A percentile compares a stretch with the other conserved stretches of the same genome.
phyloP scores from a whole-genome alignment of 805 yeast species.

The Candida germanica region DNA sequence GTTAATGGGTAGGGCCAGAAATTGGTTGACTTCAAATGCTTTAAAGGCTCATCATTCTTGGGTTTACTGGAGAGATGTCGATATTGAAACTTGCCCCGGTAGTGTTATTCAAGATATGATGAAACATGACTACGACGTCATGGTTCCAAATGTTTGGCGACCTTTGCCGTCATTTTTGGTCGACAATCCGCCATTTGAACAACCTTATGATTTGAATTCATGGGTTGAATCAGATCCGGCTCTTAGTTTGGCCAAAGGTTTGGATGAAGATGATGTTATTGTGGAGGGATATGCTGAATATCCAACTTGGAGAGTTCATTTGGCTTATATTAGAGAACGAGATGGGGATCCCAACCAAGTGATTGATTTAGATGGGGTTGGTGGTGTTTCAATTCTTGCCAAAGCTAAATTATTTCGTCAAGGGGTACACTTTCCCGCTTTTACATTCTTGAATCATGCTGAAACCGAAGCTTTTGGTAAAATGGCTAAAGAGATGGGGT shows the following conservation, averaged over 20 bases:
- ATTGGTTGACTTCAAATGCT: slow-evolving; percentile 75
- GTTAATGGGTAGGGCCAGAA: slow-evolving; percentile 83
- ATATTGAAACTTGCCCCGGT: slow-evolving; percentile 79
- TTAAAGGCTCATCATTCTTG: slow-evolving; percentile 82
- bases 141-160: slow-evolving; percentile 93
- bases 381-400: slow-evolving; percentile 80
- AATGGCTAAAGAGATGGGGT: slow-evolving; percentile 76
- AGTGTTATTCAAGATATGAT: slow-evolving; percentile 70
- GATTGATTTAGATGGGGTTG: slow-evolving; percentile 79
- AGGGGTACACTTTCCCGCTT: slow-evolving; percentile 84
- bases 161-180: slow-evolving; percentile 92
- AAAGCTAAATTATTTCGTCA: slow-evolving; percentile 71
- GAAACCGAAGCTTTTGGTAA: slow-evolving; percentile 88
- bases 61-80: slow-evolving; percentile 92
- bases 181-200: slow-evolving; percentile 48
- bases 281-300: slow-evolving; percentile 88
- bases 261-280: slow-evolving; percentile 79
- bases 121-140: slow-evolving; percentile 65
- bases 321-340: slow-evolving; percentile 66
- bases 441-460: slow-evolving; percentile 79
- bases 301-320: slow-evolving; percentile 81
- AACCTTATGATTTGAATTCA: slow-evolving; percentile 93
- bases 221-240: slow-evolving; percentile 92
- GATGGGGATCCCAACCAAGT: slow-evolving; percentile 60
- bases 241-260: slow-evolving; percentile 55